Conservation (phyloP, 1,284 basidiomycete species). For the Cystodermella granulosa region DNA sequence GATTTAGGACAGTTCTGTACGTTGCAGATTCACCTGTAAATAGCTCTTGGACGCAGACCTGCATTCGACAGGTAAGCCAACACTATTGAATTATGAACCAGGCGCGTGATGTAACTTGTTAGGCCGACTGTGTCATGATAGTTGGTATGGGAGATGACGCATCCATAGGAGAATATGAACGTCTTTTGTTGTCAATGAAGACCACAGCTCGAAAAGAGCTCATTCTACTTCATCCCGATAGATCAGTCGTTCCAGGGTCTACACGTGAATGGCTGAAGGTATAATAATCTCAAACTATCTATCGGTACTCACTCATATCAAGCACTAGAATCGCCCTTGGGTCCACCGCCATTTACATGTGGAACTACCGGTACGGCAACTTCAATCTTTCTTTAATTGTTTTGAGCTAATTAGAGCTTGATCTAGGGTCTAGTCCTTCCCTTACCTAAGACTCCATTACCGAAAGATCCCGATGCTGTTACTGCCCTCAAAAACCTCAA, state of each 20-base stretch:
- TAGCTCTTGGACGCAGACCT: conserved; percentile 95
- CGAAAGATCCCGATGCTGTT: conserved; percentile 85
- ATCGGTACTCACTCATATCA: conserved; percentile 1
- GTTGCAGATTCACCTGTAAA: conserved; percentile 90
- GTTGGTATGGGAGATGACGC: conserved; percentile 94
- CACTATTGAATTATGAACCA: conserved; percentile 1
- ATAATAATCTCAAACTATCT: neutral
- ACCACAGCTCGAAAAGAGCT: conserved; percentile 97
- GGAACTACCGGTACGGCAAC: conserved; percentile 65
- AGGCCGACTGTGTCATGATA: conserved; percentile 95
- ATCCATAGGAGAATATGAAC: conserved; percentile 85
- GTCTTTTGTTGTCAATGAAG: conserved; percentile 88
- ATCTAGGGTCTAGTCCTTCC: conserved; percentile 60
- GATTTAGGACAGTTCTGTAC: conserved; percentile 86
- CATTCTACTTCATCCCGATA: conserved; percentile 88
- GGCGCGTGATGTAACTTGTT: conserved; percentile 7
- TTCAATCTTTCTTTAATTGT: neutral
- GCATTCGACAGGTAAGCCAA: conserved; percentile 77
- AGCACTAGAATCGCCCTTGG: conserved; percentile 81
- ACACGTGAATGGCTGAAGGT: conserved; percentile 96
- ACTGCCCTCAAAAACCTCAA: conserved; percentile 86
- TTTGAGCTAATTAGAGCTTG: neutral
- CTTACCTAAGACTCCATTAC: conserved; percentile 54
- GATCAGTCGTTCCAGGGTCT: conserved; percentile 84
- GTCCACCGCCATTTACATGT: conserved; percentile 89